These are phyloP conservation scores for Starmerella floris DNA, from an alignment of 805 yeast species.

Conservation along the genomic window DNA sequence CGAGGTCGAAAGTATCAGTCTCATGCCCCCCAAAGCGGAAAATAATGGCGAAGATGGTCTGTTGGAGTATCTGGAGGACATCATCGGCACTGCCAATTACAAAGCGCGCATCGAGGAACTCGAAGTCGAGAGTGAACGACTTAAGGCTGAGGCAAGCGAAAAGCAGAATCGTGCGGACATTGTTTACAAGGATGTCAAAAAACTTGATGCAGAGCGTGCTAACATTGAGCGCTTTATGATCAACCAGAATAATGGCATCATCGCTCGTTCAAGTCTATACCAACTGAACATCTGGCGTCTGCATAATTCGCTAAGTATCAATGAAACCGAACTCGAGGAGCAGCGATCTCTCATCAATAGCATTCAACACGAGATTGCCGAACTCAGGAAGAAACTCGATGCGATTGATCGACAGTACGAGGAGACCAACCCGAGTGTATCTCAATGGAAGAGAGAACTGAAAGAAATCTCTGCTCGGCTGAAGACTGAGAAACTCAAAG, in stretches of 20 bases:
- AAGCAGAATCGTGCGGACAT: slow-evolving; percentile 67
- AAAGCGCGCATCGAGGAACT: slow-evolving; percentile 61
- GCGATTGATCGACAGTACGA: background rate
- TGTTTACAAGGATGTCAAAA: slow-evolving; percentile 59
- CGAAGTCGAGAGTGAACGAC: slow-evolving; percentile 46
- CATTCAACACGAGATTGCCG: slow-evolving; percentile 19
- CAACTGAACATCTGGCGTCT: slow-evolving; percentile 30
- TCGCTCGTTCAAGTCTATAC: slow-evolving; percentile 40
- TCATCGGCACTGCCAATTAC: slow-evolving; percentile 84
- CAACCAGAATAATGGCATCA: slow-evolving; percentile 47
- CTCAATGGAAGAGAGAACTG: slow-evolving; percentile 23
- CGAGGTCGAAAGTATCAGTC: slow-evolving; percentile 95
- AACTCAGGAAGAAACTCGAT: slow-evolving; percentile 15
- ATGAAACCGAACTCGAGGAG: slow-evolving; percentile 17
- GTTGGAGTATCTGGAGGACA: slow-evolving; percentile 87
- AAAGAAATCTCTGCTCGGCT: slow-evolving; percentile 24
- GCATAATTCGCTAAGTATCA: background rate
- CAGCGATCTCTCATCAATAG: slow-evolving; percentile 30
- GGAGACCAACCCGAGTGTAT: background rate
- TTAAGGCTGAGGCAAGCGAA: slow-evolving; percentile 68
- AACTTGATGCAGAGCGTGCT: slow-evolving; percentile 49
- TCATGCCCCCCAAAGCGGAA: slow-evolving; percentile 97
- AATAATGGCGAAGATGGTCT: slow-evolving; percentile 84
- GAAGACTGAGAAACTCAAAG: slow-evolving; percentile 39
- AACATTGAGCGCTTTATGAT: slow-evolving; percentile 54